Evolutionary conservation across 2,329 filamentous ascomycete genomes (phyloP).

Genomic region (Cercospora sp.): DNA sequence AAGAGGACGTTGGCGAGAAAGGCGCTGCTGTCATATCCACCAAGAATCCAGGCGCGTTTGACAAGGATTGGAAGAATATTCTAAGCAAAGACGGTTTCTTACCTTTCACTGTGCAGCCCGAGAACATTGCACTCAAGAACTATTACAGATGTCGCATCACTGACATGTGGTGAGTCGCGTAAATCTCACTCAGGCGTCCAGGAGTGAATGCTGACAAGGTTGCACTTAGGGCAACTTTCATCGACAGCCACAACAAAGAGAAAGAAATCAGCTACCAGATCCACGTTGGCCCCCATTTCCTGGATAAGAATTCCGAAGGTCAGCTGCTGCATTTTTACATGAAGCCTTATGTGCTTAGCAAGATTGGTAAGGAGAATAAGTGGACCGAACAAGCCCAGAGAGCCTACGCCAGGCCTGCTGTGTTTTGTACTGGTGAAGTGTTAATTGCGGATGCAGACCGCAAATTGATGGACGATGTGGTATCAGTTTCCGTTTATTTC

Average conservation of each 20-base stretch:
- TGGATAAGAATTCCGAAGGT: neutral
- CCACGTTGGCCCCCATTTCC: neutral
- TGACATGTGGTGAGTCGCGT: neutral
- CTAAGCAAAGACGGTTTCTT: neutral
- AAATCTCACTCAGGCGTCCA: too few relatives aligned
- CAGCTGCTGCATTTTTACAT: neutral
- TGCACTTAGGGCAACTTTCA: neutral
- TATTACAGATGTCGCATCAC: neutral
- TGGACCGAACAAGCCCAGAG: neutral
- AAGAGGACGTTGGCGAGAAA: neutral
- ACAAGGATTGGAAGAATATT: neutral
- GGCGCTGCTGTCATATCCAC: neutral
- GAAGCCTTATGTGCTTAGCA: neutral
- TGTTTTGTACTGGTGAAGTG: neutral
- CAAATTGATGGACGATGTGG: neutral
- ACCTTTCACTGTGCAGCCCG: neutral
- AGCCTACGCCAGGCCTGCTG: neutral
- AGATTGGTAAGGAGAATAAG: neutral
- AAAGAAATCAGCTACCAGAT: neutral
- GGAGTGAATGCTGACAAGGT: neutral
- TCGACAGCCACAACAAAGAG: neutral
- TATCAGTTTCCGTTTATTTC: neutral
- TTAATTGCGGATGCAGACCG: neutral
- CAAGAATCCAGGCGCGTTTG: neutral
- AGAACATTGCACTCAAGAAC: neutral